Conservation (phyloP, 176 grass and related monocot species). For the Paspalum vaginatum region DNA sequence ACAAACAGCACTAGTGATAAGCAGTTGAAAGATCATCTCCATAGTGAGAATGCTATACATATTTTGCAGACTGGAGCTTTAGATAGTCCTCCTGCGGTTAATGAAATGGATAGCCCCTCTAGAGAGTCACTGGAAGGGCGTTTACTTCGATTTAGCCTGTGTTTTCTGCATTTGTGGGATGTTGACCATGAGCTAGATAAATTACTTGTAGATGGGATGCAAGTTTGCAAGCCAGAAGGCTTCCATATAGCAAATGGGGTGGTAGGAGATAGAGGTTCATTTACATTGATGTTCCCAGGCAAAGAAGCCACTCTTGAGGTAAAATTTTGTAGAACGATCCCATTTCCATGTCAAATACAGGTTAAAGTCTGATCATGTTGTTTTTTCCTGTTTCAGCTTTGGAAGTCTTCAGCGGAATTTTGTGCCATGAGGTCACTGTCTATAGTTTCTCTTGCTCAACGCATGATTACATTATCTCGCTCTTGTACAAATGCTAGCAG, state of each 20-base stretch:
- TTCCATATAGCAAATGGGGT: slow-evolving; percentile 79
- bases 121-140: slow-evolving; percentile 83
- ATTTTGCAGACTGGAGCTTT: slow-evolving; percentile 24
- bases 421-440: slow-evolving; percentile 93
- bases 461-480: slow-evolving; percentile 84
- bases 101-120: slow-evolving; percentile 67
- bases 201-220: slow-evolving; percentile 90
- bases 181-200: slow-evolving; percentile 82
- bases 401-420: slow-evolving; percentile 89
- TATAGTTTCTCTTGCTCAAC: slow-evolving; percentile 93
- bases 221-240: slow-evolving; percentile 92
- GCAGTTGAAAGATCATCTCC: slow-evolving; percentile 51
- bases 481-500: slow-evolving; percentile 92
- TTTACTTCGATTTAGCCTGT: slow-evolving; percentile 91
- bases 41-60: slow-evolving; percentile 46
- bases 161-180: slow-evolving; percentile 96
- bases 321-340: slow-evolving; percentile 37
- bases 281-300: slow-evolving; percentile 91
- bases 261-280: slow-evolving; percentile 80
- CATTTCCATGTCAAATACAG: slow-evolving; percentile 24
- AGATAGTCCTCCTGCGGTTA: slow-evolving; percentile 41
- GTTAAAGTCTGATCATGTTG: slow-evolving; percentile 39
- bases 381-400: slow-evolving; percentile 71
- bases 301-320: slow-evolving; percentile 85
- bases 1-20: slow-evolving; percentile 41